Base-by-base conservation (phyloP, 352 stramenopile species). In the Globisporangium radiosum region DNA sequence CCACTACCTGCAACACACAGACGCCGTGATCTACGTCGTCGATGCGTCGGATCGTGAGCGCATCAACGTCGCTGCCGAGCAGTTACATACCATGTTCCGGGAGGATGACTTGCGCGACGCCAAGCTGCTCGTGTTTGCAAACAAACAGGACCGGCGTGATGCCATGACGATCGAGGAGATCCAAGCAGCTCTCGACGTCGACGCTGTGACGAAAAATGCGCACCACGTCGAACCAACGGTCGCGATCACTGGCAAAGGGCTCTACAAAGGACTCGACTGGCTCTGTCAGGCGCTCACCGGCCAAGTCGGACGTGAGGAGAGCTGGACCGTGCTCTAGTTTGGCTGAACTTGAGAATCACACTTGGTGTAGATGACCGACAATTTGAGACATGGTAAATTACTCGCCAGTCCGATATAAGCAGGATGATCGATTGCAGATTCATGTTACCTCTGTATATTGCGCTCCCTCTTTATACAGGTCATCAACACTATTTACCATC, bases 1-100 rank as follows among this genome's bases (percentile, higher is more conserved):
- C 19, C 70, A 95, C 62, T 94, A 95, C 57, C 72, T 89, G 11
- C 50, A 53, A 3, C 65, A 78, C 56, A 87, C 75, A 5, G 70
- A 93, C 47, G 87, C 66, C 40, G 54, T 96, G 19, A 89, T 97
- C 57, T 97, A 90, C 62, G 83, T 96, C 33, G 74, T 96, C 3
- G 87, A 96, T 56, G 73, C 72, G 2, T 64, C 67, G 14, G 78
- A 94, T 51, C 36, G 54, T 3, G 59, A 83, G 17, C 78, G 81
- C 7, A 58, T 94, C 13, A 54, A 76, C 15, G 69, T 78, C 39
- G 81, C 77, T 9, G 66, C 64, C 4, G 64, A 78, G 36, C 64
- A 73, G 42, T 66, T 92, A 9, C 56, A 70, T 14, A 38, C 68
- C 4, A 64, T 88, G 33, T 73, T 89, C 33, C 53, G 68, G 19